A percentile compares a stretch with the other conserved stretches of the same genome.
phyloP scores from a whole-genome alignment of 768 basidiomycete genomes.

The Suillus lakei region DNA sequence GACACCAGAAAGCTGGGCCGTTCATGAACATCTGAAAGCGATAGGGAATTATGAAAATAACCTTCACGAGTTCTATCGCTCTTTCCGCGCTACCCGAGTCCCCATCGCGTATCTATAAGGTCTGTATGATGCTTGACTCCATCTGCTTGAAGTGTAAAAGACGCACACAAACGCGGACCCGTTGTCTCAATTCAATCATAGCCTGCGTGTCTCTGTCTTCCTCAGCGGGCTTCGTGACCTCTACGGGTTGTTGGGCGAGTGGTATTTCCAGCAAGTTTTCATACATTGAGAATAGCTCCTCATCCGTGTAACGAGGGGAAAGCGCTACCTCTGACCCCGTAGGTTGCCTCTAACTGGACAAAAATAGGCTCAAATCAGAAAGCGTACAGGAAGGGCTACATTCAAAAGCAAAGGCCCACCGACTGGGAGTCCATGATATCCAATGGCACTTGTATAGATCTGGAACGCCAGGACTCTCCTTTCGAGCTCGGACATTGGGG shows the following conservation, averaged over 20 bases:
- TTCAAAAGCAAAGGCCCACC: background rate
- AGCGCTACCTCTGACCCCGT: background rate
- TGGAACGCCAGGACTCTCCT: constrained; percentile 6
- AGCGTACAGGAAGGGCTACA: background rate
- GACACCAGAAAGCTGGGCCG: constrained; percentile 46
- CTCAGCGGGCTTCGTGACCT: constrained; percentile 12
- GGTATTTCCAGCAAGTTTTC: constrained; percentile 42
- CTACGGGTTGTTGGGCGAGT: constrained; percentile 14
- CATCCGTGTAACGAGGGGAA: constrained; percentile 35
- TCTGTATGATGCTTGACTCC: constrained; percentile 6
- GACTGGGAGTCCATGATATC: background rate
- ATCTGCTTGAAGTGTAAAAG: background rate
- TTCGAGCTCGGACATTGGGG: constrained; percentile 9
- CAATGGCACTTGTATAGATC: background rate
- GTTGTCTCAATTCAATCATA: constrained; percentile 20
- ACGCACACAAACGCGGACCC: constrained; percentile 54
- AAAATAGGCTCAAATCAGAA: background rate
- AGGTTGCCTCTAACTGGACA: background rate
- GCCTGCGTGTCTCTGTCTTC: constrained; percentile 14
- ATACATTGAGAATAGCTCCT: constrained; percentile 45
- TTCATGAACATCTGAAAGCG: constrained; percentile 4
- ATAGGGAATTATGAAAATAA: constrained; percentile 21
- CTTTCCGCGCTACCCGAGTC: constrained; percentile 56
- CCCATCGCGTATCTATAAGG: constrained; percentile 46
- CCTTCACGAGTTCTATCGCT: constrained; percentile 59